Evolutionary conservation across 2,329 filamentous ascomycete species (phyloP).

Genomic region (Sclerotinia glacialis): DNA sequence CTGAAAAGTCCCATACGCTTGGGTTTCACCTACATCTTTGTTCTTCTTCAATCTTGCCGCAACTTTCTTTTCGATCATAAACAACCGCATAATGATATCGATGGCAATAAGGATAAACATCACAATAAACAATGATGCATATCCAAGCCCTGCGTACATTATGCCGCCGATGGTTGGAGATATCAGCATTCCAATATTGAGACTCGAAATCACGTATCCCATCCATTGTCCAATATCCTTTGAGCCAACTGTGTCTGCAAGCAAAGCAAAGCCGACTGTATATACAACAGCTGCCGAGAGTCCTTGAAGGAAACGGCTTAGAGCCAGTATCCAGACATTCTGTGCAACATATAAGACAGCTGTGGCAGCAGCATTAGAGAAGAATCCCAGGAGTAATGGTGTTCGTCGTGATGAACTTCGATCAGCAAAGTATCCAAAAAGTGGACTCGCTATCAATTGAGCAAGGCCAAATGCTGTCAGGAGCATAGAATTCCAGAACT

Average conservation of each 20-base stretch:
- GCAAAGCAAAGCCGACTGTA: slow-evolving; percentile 66
- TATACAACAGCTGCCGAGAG: slow-evolving; percentile 66
- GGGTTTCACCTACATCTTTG: background rate
- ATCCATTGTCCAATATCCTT: slow-evolving; percentile 58
- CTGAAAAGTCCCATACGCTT: slow-evolving; percentile 16
- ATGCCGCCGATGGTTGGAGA: slow-evolving; percentile 43
- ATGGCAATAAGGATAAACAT: slow-evolving; percentile 53
- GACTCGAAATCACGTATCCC: slow-evolving; percentile 58
- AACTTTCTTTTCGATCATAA: slow-evolving; percentile 55
- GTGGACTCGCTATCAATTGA: slow-evolving; percentile 53
- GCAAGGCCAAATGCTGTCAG: slow-evolving; percentile 67
- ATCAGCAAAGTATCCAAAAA: slow-evolving; percentile 48
- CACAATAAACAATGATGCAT: slow-evolving; percentile 57
- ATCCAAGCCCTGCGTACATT: slow-evolving; percentile 45
- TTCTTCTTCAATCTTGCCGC: slow-evolving; percentile 44
- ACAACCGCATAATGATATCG: slow-evolving; percentile 53
- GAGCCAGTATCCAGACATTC: slow-evolving; percentile 9
- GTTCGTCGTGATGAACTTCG: slow-evolving; percentile 56
- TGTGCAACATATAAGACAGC: slow-evolving; percentile 57
- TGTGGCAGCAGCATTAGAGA: slow-evolving; percentile 44
- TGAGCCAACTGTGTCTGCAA: slow-evolving; percentile 66
- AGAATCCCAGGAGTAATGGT: slow-evolving; percentile 60
- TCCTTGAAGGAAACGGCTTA: slow-evolving; percentile 24
- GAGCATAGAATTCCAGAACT: slow-evolving; percentile 68
- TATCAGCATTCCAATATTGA: slow-evolving; percentile 54